Evolutionary conservation across 345 rosid species (phyloP).

Genomic region (Abelmoschus esculentus): DNA sequence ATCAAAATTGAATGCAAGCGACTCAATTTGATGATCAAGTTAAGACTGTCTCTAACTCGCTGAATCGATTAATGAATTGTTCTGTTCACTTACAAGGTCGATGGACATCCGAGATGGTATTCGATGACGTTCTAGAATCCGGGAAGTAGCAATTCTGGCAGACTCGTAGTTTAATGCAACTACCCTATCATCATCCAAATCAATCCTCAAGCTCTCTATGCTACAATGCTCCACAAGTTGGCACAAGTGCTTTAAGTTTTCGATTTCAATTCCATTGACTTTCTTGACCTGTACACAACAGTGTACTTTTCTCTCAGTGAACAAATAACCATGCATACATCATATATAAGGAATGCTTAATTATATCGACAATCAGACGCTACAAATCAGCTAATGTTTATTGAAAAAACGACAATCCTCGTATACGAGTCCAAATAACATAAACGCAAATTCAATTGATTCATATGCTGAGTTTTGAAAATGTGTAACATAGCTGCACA

Average conservation of each 20-base stretch:
- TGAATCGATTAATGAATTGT: slow-evolving; percentile 5
- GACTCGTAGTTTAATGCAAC: slow-evolving; percentile 44
- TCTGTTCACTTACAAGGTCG: slow-evolving; percentile 38
- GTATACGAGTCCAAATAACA: neutral
- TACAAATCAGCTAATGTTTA: no score
- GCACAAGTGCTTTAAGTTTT: slow-evolving; percentile 68
- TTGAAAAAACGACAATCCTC: neutral
- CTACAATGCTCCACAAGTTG: slow-evolving; percentile 53
- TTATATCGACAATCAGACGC: neutral
- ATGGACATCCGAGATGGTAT: slow-evolving; percentile 56
- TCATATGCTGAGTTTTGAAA: neutral
- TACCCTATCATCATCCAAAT: slow-evolving; percentile 78
- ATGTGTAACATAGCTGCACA: neutral
- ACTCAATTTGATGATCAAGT: neutral
- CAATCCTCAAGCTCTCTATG: slow-evolving; percentile 51
- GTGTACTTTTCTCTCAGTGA: neutral
- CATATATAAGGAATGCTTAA: neutral
- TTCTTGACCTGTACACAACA: slow-evolving; percentile 59
- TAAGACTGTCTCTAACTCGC: neutral
- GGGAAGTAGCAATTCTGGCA: slow-evolving; percentile 59
- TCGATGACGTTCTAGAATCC: slow-evolving; percentile 65
- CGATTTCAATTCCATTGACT: slow-evolving; percentile 59
- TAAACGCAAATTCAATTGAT: neutral
- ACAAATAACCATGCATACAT: neutral
- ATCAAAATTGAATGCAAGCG: neutral